These are phyloP conservation scores for Aquilaria agallochum DNA, from an alignment of 441 rosid species.

Conservation along the genomic window DNA sequence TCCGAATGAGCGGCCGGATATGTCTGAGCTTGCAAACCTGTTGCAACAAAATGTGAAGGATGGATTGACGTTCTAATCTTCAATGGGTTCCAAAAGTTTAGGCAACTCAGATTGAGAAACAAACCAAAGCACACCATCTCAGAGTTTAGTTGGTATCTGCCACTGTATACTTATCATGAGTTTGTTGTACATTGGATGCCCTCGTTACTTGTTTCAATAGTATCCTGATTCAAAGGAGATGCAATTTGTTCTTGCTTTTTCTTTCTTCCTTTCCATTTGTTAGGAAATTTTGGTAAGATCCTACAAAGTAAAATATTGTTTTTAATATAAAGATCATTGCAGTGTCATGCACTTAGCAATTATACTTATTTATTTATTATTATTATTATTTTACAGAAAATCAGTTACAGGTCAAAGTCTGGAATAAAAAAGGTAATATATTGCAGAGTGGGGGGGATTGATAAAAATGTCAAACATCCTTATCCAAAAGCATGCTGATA, in stretches of 20 bases:
- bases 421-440: no score
- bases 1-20: conserved; percentile 53
- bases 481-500: no score
- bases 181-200: conserved; percentile 33
- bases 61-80: conserved; percentile 46
- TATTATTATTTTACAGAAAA: no score
- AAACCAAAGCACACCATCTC: conserved; percentile 5
- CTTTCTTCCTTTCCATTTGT: neutral
- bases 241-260: conserved; percentile 11
- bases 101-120: conserved; percentile 10
- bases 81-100: conserved; percentile 9
- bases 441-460: no score
- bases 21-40: conserved; percentile 47
- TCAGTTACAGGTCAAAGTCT: no score
- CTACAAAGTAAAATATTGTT: no score
- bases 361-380: no score
- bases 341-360: no score
- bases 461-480: no score
- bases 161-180: conserved; percentile 40
- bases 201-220: conserved; percentile 10
- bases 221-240: conserved; percentile 23
- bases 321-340: no score
- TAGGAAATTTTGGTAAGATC: no score
- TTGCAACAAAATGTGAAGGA: conserved; percentile 66
- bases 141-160: conserved; percentile 18